Evolutionary conservation across 768 basidiomycete species (phyloP).

Genomic region (Russula dissimulans): DNA sequence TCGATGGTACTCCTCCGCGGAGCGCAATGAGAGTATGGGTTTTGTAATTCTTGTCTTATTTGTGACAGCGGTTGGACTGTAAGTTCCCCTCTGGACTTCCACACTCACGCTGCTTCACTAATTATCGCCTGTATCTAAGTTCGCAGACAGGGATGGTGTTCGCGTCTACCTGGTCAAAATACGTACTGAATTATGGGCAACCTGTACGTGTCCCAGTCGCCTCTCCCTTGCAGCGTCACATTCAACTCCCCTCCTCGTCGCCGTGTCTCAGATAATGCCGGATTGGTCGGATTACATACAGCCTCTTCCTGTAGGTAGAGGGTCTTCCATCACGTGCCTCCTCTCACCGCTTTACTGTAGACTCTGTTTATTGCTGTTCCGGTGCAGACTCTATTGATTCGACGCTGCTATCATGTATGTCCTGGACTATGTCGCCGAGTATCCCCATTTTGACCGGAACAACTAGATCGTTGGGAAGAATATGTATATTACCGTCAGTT

Average conservation of each 20-base stretch:
- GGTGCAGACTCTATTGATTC: conserved; percentile 7
- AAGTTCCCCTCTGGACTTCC: background rate
- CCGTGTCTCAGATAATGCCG: background rate
- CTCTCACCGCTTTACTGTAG: background rate
- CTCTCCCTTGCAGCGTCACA: background rate
- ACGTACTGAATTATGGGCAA: background rate
- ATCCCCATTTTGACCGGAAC: background rate
- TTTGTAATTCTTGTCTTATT: background rate
- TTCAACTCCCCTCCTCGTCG: background rate
- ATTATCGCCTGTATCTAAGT: background rate
- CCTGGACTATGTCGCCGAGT: background rate
- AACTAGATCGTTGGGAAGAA: conserved; percentile 1
- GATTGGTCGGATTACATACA: background rate
- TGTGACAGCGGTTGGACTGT: conserved; percentile 7
- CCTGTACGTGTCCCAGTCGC: background rate
- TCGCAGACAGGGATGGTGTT: conserved; percentile 1
- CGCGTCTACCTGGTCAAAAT: background rate
- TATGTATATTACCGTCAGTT: background rate
- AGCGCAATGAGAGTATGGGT: background rate
- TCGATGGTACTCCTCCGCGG: background rate
- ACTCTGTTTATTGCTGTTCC: background rate
- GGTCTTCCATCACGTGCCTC: background rate
- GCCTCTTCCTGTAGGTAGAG: background rate
- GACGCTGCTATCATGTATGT: conserved; percentile 12
- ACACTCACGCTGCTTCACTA: background rate